A percentile compares a stretch with the other conserved stretches of the same genome.
phyloP scores from a whole-genome alignment of 768 basidiomycete genomes.

The Hypsizygus marmoreus region DNA sequence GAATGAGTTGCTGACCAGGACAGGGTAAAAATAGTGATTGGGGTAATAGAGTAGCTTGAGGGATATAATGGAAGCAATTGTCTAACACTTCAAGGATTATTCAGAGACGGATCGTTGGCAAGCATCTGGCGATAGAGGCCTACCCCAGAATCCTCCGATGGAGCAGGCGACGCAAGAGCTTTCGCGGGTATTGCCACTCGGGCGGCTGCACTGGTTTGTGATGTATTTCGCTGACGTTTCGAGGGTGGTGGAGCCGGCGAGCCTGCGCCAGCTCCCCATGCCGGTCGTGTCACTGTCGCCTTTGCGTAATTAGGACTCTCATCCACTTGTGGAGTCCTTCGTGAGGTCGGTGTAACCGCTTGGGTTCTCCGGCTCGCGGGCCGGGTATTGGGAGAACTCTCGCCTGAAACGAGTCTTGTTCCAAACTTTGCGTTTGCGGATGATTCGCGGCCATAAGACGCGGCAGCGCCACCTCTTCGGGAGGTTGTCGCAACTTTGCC shows the following conservation, averaged over 20 bases:
- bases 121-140: conserved; percentile 83
- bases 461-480: conserved; percentile 43
- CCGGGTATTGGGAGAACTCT: conserved; percentile 48
- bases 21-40: conserved; percentile 17
- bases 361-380: conserved; percentile 66
- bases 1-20: conserved; percentile 20
- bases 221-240: conserved; percentile 71
- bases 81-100: conserved; percentile 37
- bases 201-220: conserved; percentile 69
- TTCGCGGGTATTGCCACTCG: conserved; percentile 40
- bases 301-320: conserved; percentile 65
- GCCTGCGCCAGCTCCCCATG: conserved; percentile 70
- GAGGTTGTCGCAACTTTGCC: conserved; percentile 39
- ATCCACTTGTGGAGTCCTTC: conserved; percentile 54
- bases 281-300: conserved; percentile 74
- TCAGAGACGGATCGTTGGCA: conserved; percentile 72
- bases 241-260: conserved; percentile 38
- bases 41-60: conserved; percentile 21
- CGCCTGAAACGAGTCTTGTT: conserved; percentile 71
- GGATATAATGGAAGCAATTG: conserved; percentile 20
- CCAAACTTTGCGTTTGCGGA: conserved; percentile 95
- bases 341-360: conserved; percentile 43
- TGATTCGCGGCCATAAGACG: conserved; percentile 76
- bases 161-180: conserved; percentile 68
- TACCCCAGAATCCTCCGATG: conserved; percentile 81